Evolutionary conservation across 805 yeast genomes (phyloP), one percentile per base, ranked within the genome.

Genomic region (Ogataea salicorniae): DNA sequence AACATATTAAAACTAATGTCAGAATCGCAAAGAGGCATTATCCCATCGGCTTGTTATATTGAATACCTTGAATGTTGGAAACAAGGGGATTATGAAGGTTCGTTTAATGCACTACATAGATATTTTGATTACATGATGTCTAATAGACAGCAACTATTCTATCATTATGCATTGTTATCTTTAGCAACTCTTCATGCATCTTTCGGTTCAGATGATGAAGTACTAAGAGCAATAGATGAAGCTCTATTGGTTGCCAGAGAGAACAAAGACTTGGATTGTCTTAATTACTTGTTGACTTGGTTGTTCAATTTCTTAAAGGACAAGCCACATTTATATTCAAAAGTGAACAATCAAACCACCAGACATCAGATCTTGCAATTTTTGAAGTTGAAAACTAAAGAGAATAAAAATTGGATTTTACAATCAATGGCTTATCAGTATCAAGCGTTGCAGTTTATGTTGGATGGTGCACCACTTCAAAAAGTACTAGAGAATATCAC

Each of bases 191-290:
- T 87, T 37, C 89, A 87, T 54, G 82, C 84, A 20, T 77, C 76
- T 44, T 86, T 84, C 61, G 81, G 82, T 29, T 80, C 82, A 47
- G 76, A 77, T 52, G 74, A 74, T 13, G 84, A 84, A 49, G 95
- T 96, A 0, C 62, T 88, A 14, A 74, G 83, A 53, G 84, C 95
- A 1, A 85, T 89, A 8, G 88, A 85, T 52, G 97, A 90, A 62
- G 94, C 97, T 0, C 84, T 89, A 2, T 73, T 85, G 6, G 89
- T 90, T 3, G 97, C 97, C 0, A 71, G 97, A 54, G 96, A 90
- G 57, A 83, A 84, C 56, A 82, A 82, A 51, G 96, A 91, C 62
- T 73, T 79, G 46, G 71, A 75, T 14, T 87, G 95, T 23, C 71
- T 89, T 38, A 84, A 87, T 26, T 81, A 81, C 55, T 74, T 89